These are phyloP conservation scores for Boehmeria nivea DNA, from an alignment of 306 rosid genomes.

Conservation along the genomic window DNA sequence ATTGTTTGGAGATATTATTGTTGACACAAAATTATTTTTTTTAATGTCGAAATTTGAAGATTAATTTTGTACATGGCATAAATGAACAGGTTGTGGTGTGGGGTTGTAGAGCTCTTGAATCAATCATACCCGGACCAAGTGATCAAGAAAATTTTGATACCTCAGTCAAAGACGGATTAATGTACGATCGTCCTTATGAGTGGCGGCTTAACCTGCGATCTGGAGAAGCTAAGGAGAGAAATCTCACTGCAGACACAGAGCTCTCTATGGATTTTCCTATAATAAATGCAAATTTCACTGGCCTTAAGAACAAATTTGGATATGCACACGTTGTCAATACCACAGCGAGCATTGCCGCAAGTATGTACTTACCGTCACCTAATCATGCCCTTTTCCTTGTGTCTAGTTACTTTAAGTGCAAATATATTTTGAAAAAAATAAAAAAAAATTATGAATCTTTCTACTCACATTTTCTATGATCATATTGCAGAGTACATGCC, in stretches of 20 bases:
- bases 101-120: conserved; percentile 68
- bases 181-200: conserved; percentile 44
- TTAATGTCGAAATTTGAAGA: no score
- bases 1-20: no score
- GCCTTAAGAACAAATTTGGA: conserved; percentile 45
- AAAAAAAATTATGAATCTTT: no score
- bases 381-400: no score
- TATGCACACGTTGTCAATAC: conserved; percentile 54
- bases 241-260: conserved; percentile 21
- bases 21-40: not conserved
- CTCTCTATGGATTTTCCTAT: conserved; percentile 61
- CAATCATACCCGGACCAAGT: conserved; percentile 9
- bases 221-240: conserved; percentile 47
- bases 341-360: no score
- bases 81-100: conserved; percentile 57
- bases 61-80: not conserved
- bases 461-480: no score
- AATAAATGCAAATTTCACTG: conserved; percentile 42
- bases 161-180: no score
- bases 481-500: not conserved
- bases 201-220: conserved; percentile 62
- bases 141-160: not conserved
- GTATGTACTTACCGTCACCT: no score
- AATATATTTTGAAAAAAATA: not conserved
- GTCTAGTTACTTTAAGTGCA: no score